A percentile compares a stretch with the other conserved stretches of the same genome.
Conservation (phyloP, 805 yeast species). For the Candida adriatica region DNA sequence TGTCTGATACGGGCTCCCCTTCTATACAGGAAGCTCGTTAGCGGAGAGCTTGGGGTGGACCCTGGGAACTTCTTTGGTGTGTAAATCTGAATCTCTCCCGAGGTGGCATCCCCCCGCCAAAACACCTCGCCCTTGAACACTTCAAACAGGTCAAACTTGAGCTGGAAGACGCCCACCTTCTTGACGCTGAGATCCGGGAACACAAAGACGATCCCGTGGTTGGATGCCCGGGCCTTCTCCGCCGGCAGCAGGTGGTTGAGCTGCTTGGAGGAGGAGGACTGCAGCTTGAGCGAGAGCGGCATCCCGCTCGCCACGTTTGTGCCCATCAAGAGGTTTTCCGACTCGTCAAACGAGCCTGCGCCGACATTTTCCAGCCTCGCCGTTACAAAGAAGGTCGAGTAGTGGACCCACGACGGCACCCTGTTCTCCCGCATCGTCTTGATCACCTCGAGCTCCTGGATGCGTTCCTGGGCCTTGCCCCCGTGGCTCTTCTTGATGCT, state of each 20-base stretch:
- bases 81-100: slow-evolving; percentile 22
- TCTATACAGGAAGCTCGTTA: slow-evolving; percentile 25
- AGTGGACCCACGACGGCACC: slow-evolving; percentile 22
- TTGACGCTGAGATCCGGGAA: slow-evolving; percentile 26
- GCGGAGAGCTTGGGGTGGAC: slow-evolving; percentile 22
- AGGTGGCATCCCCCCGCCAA: slow-evolving; percentile 12
- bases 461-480: slow-evolving; percentile 12
- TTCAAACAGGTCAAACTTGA: slow-evolving; percentile 26
- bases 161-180: slow-evolving; percentile 22
- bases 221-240: slow-evolving; percentile 13
- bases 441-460: slow-evolving; percentile 17
- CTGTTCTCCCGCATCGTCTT: slow-evolving; percentile 11
- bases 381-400: slow-evolving; percentile 23
- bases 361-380: too few species aligned
- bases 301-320: slow-evolving; percentile 21
- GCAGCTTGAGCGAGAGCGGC: slow-evolving; percentile 17
- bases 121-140: slow-evolving; percentile 18
- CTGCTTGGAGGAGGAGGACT: slow-evolving; percentile 8
- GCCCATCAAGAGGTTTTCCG: slow-evolving; percentile 19
- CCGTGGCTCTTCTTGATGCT: slow-evolving; percentile 7
- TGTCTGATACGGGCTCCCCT: slow-evolving; percentile 28
- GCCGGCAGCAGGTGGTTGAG: slow-evolving; percentile 9
- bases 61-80: slow-evolving; percentile 30
- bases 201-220: slow-evolving; percentile 24
- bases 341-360: slow-evolving; percentile 6